phyloP scores from a whole-genome alignment of 2,329 filamentous ascomycete species.

The Aspergillus unguis region DNA sequence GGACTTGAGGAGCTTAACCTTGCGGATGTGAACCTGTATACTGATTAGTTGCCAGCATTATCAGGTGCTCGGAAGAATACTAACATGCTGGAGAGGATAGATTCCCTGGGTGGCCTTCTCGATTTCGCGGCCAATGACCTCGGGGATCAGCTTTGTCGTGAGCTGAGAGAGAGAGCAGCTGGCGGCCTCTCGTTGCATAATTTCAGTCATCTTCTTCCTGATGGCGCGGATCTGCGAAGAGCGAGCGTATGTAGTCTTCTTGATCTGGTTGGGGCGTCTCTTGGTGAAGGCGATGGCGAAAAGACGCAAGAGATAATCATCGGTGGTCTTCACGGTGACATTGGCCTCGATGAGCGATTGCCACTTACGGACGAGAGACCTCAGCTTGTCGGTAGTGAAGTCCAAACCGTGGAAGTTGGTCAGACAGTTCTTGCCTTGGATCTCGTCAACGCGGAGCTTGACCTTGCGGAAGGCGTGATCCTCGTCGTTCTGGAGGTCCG shows the following conservation, averaged over 20 bases:
- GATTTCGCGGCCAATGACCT: slow-evolving; percentile 99
- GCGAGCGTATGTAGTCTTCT: slow-evolving; percentile 99
- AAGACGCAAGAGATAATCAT: slow-evolving; percentile 98
- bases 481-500: slow-evolving; percentile 99
- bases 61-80: slow-evolving; percentile 26
- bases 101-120: slow-evolving; percentile 99
- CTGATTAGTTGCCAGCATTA: slow-evolving; percentile 32
- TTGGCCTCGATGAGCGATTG: slow-evolving; percentile 99
- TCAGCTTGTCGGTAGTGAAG: slow-evolving; percentile 99
- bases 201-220: slow-evolving; percentile 99
- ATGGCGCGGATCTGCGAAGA: slow-evolving; percentile 97
- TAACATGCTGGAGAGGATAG: slow-evolving; percentile 98
- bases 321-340: slow-evolving; percentile 99
- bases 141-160: slow-evolving; percentile 97
- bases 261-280: slow-evolving; percentile 98
- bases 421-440: slow-evolving; percentile 99
- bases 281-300: slow-evolving; percentile 99
- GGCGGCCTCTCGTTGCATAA: slow-evolving; percentile 93
- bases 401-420: slow-evolving; percentile 99
- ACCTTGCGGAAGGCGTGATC: slow-evolving; percentile 99
- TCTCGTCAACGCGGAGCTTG: slow-evolving; percentile 96
- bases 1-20: slow-evolving; percentile 98
- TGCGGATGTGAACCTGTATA: slow-evolving; percentile 94
- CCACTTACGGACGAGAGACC: slow-evolving; percentile 99
- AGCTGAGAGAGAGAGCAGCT: slow-evolving; percentile 94